phyloP scores from a whole-genome alignment of 768 basidiomycete species.

The Imleria badia region DNA sequence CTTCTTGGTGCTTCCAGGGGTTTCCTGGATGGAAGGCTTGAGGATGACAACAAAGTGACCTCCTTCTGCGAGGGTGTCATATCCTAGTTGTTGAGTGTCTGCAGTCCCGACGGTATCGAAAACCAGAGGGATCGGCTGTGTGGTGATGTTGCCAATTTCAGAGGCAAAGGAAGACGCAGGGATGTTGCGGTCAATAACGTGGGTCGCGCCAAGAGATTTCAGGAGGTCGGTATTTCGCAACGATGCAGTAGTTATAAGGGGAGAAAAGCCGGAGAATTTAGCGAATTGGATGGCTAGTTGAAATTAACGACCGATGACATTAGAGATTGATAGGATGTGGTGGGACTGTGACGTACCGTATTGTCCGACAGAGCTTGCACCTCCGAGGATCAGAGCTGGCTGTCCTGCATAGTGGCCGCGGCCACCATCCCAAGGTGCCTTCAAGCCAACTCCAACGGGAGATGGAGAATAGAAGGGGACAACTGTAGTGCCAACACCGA shows the following conservation, averaged over 20 bases:
- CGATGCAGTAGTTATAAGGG: slow-evolving; percentile 42
- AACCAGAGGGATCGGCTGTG: slow-evolving; percentile 8
- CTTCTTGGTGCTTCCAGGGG: slow-evolving; percentile 16
- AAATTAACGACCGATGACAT: not conserved
- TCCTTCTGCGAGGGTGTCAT: slow-evolving; percentile 30
- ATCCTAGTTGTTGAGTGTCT: slow-evolving; percentile 36
- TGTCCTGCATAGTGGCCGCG: slow-evolving; percentile 30
- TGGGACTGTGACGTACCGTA: slow-evolving; percentile 25
- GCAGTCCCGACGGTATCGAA: slow-evolving; percentile 29
- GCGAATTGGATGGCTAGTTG: slow-evolving; percentile 35
- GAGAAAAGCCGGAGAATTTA: slow-evolving; percentile 35
- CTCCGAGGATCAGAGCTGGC: slow-evolving; percentile 38
- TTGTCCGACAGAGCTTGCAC: slow-evolving; percentile 39
- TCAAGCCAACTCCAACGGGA: slow-evolving; percentile 29
- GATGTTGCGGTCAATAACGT: slow-evolving; percentile 34
- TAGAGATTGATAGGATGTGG: not conserved
- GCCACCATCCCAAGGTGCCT: slow-evolving; percentile 37
- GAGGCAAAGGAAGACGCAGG: slow-evolving; percentile 10
- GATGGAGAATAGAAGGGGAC: slow-evolving; percentile 32
- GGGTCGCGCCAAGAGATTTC: slow-evolving; percentile 38
- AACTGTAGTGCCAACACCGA: slow-evolving; percentile 32
- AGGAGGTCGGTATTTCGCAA: slow-evolving; percentile 32
- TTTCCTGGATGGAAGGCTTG: slow-evolving; percentile 7
- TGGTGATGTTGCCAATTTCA: slow-evolving; percentile 18
- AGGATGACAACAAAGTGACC: slow-evolving; percentile 28